These are phyloP conservation scores for Trametes cingulata DNA, from an alignment of 768 basidiomycete species.

Conservation along the genomic window DNA sequence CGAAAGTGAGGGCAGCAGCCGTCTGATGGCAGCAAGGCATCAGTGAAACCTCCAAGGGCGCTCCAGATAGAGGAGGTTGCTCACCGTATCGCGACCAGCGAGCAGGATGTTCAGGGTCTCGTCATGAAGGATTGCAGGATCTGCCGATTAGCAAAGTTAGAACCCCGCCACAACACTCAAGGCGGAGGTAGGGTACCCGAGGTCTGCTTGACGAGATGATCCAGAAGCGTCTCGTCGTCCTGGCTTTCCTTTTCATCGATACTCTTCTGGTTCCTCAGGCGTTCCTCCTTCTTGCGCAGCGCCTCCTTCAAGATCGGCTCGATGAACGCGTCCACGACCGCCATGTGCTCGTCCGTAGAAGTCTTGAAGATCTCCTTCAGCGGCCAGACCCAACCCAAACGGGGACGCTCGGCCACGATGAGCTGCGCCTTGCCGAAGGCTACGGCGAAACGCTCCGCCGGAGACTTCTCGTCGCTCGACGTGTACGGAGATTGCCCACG, in stretches of 20 bases:
- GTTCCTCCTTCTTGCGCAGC: constrained; percentile 39
- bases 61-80: not conserved
- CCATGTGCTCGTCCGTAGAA: constrained; percentile 39
- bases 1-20: constrained; percentile 32
- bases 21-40: constrained; percentile 15
- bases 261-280: constrained; percentile 13
- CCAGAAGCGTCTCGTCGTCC: constrained; percentile 40
- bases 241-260: constrained; percentile 24
- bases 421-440: constrained; percentile 44
- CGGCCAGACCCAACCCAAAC: constrained; percentile 48
- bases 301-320: constrained; percentile 50
- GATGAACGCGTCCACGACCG: constrained; percentile 46
- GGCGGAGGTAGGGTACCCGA: constrained; percentile 32
- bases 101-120: constrained; percentile 35
- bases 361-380: constrained; percentile 45
- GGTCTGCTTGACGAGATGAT: constrained; percentile 40
- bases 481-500: constrained; percentile 12
- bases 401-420: constrained; percentile 32
- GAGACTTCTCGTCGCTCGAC: not conserved
- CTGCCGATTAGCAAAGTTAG: constrained; percentile 3
- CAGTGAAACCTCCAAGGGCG: not conserved
- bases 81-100: constrained; percentile 30
- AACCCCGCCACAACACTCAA: too few relatives aligned
- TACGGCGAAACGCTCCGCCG: constrained; percentile 33
- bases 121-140: constrained; percentile 28